A percentile compares a stretch with the other conserved stretches of the same genome.
These are phyloP conservation scores for Erythrobasidium hasegawianum DNA, from an alignment of 1,284 basidiomycete species.

Conservation along the genomic window DNA sequence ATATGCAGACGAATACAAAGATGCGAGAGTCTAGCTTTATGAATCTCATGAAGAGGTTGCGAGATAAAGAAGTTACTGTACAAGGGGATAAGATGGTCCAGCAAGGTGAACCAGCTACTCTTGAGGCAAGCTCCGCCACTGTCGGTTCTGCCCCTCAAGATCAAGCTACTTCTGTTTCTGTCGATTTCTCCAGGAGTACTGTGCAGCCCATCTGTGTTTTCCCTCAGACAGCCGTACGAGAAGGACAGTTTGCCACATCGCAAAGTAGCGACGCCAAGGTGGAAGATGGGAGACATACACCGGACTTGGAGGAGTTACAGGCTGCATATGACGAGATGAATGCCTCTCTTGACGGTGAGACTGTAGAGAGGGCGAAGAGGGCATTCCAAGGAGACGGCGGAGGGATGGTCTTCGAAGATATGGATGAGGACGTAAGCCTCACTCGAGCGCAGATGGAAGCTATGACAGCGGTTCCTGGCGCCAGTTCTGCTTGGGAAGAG, in stretches of 20 bases:
- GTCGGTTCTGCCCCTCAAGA: background rate
- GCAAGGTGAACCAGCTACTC: conserved; percentile 31
- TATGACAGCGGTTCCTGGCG: conserved; percentile 47
- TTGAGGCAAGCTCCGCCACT: background rate
- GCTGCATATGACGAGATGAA: conserved; percentile 37
- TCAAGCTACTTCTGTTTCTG: background rate
- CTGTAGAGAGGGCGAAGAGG: conserved; percentile 24
- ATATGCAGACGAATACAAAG: conserved; percentile 70
- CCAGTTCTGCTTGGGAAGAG: conserved; percentile 49
- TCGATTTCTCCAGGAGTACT: background rate
- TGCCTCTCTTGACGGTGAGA: conserved; percentile 41
- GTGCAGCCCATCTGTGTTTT: conserved; percentile 19
- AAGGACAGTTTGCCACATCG: background rate
- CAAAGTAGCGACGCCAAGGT: background rate
- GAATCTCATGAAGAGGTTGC: conserved; percentile 75
- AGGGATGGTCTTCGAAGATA: conserved; percentile 16
- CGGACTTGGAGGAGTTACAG: conserved; percentile 5
- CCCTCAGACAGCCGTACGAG: background rate
- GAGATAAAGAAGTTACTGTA: conserved; percentile 77
- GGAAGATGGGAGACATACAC: conserved; percentile 2
- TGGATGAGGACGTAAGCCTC: conserved; percentile 7
- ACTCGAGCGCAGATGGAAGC: conserved; percentile 15
- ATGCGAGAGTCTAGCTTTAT: conserved; percentile 85
- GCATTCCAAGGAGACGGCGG: conserved; percentile 45
- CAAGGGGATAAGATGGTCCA: conserved; percentile 74